Base-by-base conservation (phyloP, 257 asterid species). In the Rhazya stricta region DNA sequence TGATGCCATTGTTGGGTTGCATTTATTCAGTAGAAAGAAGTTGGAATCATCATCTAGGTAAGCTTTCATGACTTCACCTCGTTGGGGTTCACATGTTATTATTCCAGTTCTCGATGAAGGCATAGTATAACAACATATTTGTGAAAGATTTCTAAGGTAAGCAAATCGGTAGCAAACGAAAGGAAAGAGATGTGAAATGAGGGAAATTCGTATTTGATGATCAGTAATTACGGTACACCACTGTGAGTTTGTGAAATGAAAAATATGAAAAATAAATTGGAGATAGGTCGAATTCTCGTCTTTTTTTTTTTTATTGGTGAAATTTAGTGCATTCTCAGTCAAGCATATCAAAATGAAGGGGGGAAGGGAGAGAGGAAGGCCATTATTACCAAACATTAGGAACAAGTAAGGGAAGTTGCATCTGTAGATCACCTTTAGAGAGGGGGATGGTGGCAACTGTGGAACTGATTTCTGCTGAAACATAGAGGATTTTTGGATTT, bases 21-120 rank as follows among this genome's bases (percentile, higher is more conserved):
- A 91, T 88, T 83, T 94, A 82, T 89, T 94, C 79, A 79, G 79
- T 67, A 89, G 78, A 36, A 86, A 81, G 70, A 79, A 50, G 78
- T 73, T 84, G 67, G 90, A 81, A 62, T 83, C 96, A 70, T 76
- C 87, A 68, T 79, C 92, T 51, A 87, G 89, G 98, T 89, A 79
- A 66, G 30, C 12, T 39, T 66, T 45, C 56, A 4, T 43, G 19
- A 18, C 48, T 46, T 76, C 36, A n/a, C 13, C 51, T 41, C 25
- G 25, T 9, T 37, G 30, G 37, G 18, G 32, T 32, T 63, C 29
- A 34, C 6, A 1, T 19, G 46, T 63, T 63, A 0, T 27, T 34
- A 3, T 63, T 19, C 69, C 46, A 36, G 27, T 16, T 34, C 45
- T 36, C 19, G 39, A 8, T n/a, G 1, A 62, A 15, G 46, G 8